Evolutionary conservation across 192 early-diverging fungal genomes (phyloP).

Genomic region (Entomortierella chlamydospora): DNA sequence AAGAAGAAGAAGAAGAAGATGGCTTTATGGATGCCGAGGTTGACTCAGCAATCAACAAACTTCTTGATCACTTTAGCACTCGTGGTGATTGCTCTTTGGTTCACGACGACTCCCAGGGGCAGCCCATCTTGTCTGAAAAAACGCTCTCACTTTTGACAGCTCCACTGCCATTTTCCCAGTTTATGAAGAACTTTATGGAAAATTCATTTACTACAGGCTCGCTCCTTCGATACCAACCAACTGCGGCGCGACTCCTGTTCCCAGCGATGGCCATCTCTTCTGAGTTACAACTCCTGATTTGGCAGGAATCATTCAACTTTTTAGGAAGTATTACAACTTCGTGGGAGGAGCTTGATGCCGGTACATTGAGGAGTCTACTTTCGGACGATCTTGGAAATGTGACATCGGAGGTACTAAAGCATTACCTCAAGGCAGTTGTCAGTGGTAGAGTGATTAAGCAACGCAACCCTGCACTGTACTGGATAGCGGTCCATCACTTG

Average conservation of each 20-base stretch:
- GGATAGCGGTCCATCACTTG: conserved; percentile 51
- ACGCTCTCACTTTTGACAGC: conserved; percentile 37
- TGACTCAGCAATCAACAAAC: conserved; percentile 22
- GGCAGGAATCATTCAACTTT: conserved; percentile 47
- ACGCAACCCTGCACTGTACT: conserved; percentile 43
- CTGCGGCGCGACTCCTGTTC: conserved; percentile 43
- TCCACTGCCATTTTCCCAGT: conserved; percentile 43
- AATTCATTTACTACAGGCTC: conserved; percentile 49
- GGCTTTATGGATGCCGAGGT: conserved; percentile 51
- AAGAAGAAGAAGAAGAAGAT: conserved; percentile 41
- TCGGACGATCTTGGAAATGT: conserved; percentile 21
- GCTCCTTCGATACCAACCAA: conserved; percentile 41
- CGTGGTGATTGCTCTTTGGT: conserved; percentile 39
- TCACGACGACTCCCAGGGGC: conserved; percentile 19
- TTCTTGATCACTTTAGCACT: conserved; percentile 50
- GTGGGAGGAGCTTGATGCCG: conserved; percentile 38
- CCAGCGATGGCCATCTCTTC: conserved; percentile 47
- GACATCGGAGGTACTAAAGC: conserved; percentile 23
- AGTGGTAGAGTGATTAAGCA: conserved; percentile 50
- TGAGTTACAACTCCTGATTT: conserved; percentile 30
- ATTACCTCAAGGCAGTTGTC: conserved; percentile 43
- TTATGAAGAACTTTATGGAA: conserved; percentile 50
- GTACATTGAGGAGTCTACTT: conserved; percentile 39
- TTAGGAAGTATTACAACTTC: conserved; percentile 41
- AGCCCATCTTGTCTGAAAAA: conserved; percentile 21